Evolutionary conservation across 2,329 filamentous ascomycete species (phyloP), one percentile per base, ranked within the genome.

Genomic region (Cercospora sp.): DNA sequence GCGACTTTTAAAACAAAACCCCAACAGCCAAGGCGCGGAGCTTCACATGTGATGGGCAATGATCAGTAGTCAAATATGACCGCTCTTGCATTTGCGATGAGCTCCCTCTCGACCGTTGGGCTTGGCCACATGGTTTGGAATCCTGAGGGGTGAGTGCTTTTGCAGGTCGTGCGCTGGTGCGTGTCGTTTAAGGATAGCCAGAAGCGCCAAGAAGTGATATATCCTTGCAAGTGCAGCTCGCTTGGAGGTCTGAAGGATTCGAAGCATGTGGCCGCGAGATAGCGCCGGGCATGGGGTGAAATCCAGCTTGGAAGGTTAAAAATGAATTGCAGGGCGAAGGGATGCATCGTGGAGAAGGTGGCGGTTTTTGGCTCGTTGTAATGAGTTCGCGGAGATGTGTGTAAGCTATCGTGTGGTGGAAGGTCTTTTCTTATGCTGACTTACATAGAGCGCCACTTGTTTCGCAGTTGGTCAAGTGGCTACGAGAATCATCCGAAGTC

Each of bases 191-290:
- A 30, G 24, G 49, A 12, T 28, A 55, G 49, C 49, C 49, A 55
- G 21, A 43, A 61, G 34, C 40, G 58, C 58, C 58, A 61, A 61
- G 32, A 61, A n/a, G 16, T 12, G 34, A 26, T 37, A 24, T 37
- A 40, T 61, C 58, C 58, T 61, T 61, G 58, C 32, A 61, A 37
- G 16, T 61, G 34, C 58, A 40, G 58, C 34, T 61, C 58, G 58
- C 32, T 61, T 61, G 32, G 58, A n/a, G 21, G 12, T 8, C 24
- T 28, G 49, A 55, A 55, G 49, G 49, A 28, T 55, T 55, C n/a
- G 6, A n/a, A 30, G 49, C 49, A 10, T 28, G 49, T 55, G 49
- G 49, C 49, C 3, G 49, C 49, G 49, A 55, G 49, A 28, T 28
- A 16, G 49, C 24, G 49, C 49, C 49, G 49, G 13, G 3, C 24